These are phyloP conservation scores for Yamadazyma mexicana DNA, from an alignment of 1,139 yeast species.

Conservation along the genomic window DNA sequence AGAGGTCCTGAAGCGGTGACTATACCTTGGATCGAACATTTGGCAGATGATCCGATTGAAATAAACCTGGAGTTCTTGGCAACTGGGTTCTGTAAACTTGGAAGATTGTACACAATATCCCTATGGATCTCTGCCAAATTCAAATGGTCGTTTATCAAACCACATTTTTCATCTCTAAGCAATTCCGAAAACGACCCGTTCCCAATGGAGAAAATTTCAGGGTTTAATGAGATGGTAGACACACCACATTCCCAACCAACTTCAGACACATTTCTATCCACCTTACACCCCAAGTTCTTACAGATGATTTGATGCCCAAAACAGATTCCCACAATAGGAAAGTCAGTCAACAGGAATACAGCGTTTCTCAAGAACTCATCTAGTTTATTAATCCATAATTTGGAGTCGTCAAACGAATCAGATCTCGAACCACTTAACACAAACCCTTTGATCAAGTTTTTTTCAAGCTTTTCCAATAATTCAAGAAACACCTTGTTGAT, in stretches of 20 bases:
- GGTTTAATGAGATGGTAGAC: constrained; percentile 49
- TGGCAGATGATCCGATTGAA: constrained; percentile 52
- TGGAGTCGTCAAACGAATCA: constrained; percentile 51
- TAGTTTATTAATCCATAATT: constrained; percentile 54
- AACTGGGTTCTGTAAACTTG: constrained; percentile 12
- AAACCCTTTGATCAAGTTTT: constrained; percentile 42
- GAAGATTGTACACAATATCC: constrained; percentile 56
- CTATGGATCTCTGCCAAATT: constrained; percentile 66
- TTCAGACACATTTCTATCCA: constrained; percentile 49
- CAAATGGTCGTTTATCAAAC: constrained; percentile 21
- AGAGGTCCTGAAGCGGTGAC: constrained; percentile 42
- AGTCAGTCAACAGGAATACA: constrained; percentile 23
- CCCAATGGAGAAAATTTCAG: constrained; percentile 30
- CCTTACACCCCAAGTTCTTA: constrained; percentile 61
- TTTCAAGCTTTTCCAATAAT: constrained; percentile 24
- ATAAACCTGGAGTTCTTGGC: constrained; percentile 25
- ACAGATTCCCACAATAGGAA: constrained; percentile 68
- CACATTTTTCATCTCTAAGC: constrained; percentile 19
- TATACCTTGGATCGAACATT: constrained; percentile 64
- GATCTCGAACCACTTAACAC: constrained; percentile 66
- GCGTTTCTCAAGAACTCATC: constrained; percentile 39
- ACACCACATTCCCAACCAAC: constrained; percentile 77
- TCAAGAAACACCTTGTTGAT: constrained; percentile 17
- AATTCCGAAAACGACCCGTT: constrained; percentile 23
- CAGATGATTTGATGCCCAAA: constrained; percentile 85